Percentiles rank a stretch among this genome's conserved stretches.
Conservation (phyloP, 1,284 basidiomycete species). For the Hymenochaete sp. region DNA sequence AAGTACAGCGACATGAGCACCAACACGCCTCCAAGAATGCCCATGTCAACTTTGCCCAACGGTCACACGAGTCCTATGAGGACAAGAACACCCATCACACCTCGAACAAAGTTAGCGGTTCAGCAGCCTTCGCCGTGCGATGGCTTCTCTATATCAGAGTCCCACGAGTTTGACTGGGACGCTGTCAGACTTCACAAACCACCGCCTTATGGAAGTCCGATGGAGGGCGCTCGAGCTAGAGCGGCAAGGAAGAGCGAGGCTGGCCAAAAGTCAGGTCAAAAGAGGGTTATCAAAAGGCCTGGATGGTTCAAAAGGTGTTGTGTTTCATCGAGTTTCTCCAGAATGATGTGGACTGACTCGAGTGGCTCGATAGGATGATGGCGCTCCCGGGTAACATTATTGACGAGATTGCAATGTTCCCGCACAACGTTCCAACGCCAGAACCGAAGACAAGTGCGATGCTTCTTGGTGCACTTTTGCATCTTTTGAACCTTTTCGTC, state of each 20-base stretch:
- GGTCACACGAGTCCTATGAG: constrained; percentile 1
- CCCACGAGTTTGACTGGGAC: constrained; percentile 74
- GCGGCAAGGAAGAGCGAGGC: constrained; percentile 35
- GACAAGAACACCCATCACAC: constrained; percentile 9
- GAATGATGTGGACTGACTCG: constrained; percentile 1
- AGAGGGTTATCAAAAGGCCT: constrained; percentile 55
- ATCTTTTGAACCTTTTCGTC: constrained; percentile 57
- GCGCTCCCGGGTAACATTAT: constrained; percentile 60
- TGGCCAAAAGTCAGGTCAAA: constrained; percentile 32
- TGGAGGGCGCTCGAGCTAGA: constrained; percentile 33
- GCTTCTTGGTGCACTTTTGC: constrained; percentile 54
- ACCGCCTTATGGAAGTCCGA: constrained; percentile 58
- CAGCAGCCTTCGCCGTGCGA: constrained; percentile 10
- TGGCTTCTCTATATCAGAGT: constrained; percentile 61
- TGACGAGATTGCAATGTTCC: constrained; percentile 67
- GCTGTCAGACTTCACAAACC: constrained; percentile 57
- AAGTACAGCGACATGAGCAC: constrained; percentile 11
- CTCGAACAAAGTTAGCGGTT: constrained; percentile 7
- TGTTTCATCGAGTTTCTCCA: constrained; percentile 8
- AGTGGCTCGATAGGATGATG: constrained; percentile 35
- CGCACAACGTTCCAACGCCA: constrained; percentile 65
- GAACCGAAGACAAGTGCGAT: constrained; percentile 53
- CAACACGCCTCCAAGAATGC: constrained; percentile 8
- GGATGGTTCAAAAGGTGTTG: constrained; percentile 49
- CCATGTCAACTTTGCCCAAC: constrained; percentile 6